Evolutionary conservation across 306 rosid species (phyloP).

Genomic region (Dalbergia cultrata): DNA sequence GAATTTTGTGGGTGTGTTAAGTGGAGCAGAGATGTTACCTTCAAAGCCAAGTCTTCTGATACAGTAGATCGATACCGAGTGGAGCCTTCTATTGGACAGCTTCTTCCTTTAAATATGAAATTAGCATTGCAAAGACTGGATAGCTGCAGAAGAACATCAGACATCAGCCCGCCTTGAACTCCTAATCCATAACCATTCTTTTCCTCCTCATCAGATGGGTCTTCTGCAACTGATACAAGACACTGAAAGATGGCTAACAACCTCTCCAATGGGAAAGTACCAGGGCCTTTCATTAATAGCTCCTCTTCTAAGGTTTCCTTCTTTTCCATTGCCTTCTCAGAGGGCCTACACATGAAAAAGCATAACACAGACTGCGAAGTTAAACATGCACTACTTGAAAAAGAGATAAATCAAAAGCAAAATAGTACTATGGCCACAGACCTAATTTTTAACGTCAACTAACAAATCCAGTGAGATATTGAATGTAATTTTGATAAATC

Average conservation of each 20-base stretch:
- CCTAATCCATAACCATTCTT: constrained; percentile 55
- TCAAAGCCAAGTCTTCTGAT: constrained; percentile 75
- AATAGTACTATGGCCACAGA: background rate
- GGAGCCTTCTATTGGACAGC: constrained; percentile 89
- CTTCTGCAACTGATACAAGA: constrained; percentile 75
- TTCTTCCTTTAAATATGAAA: constrained; percentile 83
- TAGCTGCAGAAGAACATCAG: constrained; percentile 83
- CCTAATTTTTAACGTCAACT: constrained; percentile 7
- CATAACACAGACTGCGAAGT: constrained; percentile 33
- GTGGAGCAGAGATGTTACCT: constrained; percentile 58
- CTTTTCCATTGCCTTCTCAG: constrained; percentile 68
- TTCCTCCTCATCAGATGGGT: constrained; percentile 66
- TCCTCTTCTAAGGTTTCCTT: constrained; percentile 88
- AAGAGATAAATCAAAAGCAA: background rate
- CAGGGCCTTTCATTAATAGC: constrained; percentile 88
- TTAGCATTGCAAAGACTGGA: constrained; percentile 92
- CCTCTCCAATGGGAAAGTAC: constrained; percentile 94
- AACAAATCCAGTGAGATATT: constrained; percentile 30
- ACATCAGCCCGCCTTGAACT: constrained; percentile 68
- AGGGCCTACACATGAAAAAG: constrained; percentile 59
- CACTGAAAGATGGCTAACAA: constrained; percentile 95
- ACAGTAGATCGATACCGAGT: constrained; percentile 83
- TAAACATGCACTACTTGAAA: constrained; percentile 12
- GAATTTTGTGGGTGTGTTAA: background rate
- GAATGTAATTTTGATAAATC: constrained; percentile 12